Evolutionary conservation across 768 basidiomycete genomes (phyloP).

Genomic region (Naganishia kalamii): DNA sequence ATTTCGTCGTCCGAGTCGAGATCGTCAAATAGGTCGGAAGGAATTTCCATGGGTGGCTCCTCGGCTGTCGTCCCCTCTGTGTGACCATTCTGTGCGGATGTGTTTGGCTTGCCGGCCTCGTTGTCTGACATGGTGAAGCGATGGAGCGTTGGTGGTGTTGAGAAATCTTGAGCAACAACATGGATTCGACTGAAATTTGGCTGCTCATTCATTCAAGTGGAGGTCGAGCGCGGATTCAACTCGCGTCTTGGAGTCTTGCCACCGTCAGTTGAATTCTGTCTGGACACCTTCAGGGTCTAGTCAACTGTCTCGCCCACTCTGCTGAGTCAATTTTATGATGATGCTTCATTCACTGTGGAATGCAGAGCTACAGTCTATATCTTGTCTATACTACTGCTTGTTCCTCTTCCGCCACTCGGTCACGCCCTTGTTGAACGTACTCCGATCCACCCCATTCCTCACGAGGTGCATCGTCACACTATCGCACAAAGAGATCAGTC

Average conservation of each 20-base stretch:
- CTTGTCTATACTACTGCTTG: conserved; percentile 26
- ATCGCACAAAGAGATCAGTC: conserved; percentile 17
- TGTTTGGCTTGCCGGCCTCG: not conserved
- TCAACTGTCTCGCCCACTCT: too few relatives aligned
- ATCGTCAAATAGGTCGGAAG: conserved; percentile 7
- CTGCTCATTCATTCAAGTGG: not conserved
- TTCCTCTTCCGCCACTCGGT: conserved; percentile 58
- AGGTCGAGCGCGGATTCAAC: not conserved
- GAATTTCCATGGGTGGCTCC: not conserved
- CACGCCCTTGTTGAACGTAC: conserved; percentile 67
- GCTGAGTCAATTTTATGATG: too few relatives aligned
- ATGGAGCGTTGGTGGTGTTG: not conserved
- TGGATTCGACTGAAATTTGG: conserved; percentile 2
- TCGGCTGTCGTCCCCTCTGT: conserved; percentile 6
- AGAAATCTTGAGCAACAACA: not conserved
- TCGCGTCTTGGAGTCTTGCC: not conserved
- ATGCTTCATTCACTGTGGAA: too few relatives aligned
- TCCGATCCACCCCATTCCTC: conserved; percentile 56
- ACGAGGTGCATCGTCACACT: conserved; percentile 82
- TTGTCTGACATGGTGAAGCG: not conserved
- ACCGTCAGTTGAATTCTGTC: not conserved
- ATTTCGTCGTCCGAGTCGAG: conserved; percentile 31
- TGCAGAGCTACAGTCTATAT: not conserved
- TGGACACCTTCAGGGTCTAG: too few relatives aligned
- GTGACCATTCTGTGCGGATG: not conserved